Base-by-base conservation (phyloP, 2,329 filamentous ascomycete genomes). In the Davidsoniella australis region DNA sequence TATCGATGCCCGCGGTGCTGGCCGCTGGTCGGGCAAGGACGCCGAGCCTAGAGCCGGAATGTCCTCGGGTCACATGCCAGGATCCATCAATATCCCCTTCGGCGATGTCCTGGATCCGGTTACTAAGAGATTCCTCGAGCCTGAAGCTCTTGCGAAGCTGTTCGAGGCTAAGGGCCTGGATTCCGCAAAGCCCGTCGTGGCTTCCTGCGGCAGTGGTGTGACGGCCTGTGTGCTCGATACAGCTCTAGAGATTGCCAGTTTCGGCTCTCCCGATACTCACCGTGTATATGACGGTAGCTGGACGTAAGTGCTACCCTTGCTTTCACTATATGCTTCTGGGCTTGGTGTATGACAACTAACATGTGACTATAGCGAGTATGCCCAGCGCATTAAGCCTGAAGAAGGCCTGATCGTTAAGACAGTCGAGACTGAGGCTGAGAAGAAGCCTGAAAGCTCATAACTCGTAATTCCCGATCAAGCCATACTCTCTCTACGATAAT, bases 281-380 rank as follows among this genome's bases (percentile, higher is more conserved):
- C 80, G 75, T 60, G 71, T 98, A 18, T 98, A 98, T 59, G 91
- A 98, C 63, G 91, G 91, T 44, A 94, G 88, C 64, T 98, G 91
- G 91, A 96, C 91, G 75, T 94, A 70, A 78, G 84, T 81, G 38
- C 40, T 29, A 18, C 38, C 24, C 14, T 41, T 45, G 44, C 18
- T 9, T 46, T 44, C 20, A 38, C 10, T 16, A 14, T 20, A 17
- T 26, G 4, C 17, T 16, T 18, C 20, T 36, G 12, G 43, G 42
- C 40, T 41, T 40, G 45, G 47, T 47, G 47, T 29, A 44, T 36
- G 33, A 61, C 65, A 58, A 66, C 59, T 48, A 41, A 50, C 39
- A 12, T 37, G 26, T 39, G 29, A 51, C 14, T 53, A 33, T 50
- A 80, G 76, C 20, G 76, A 79, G 65, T 83, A 78, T 77, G 79